Conservation (phyloP, 1,284 basidiomycete genomes). For the Kwoniella shivajii region DNA sequence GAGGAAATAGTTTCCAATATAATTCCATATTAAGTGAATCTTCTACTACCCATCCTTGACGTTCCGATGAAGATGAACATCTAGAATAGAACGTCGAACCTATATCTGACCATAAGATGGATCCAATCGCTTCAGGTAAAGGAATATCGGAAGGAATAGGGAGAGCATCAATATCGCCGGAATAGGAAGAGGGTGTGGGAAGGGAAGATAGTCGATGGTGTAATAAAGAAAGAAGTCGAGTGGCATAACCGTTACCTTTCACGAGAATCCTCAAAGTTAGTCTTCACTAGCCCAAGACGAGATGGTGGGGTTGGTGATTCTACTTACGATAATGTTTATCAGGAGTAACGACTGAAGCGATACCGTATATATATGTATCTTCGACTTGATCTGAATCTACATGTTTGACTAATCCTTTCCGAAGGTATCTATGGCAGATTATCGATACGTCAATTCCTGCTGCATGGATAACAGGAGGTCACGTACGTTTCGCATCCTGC, state of each 20-base stretch:
- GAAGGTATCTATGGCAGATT: constrained; percentile 25
- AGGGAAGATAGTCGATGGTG: constrained; percentile 23
- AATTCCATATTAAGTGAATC: constrained; percentile 20
- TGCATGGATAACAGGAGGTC: background rate
- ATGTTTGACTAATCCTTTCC: constrained; percentile 27
- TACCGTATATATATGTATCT: constrained; percentile 30
- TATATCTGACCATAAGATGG: constrained; percentile 41
- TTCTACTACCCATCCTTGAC: constrained; percentile 29
- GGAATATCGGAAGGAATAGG: background rate
- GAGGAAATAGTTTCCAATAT: constrained; percentile 25
- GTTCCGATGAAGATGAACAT: constrained; percentile 17
- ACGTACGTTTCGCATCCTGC: constrained; percentile 37
- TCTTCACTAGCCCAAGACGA: background rate
- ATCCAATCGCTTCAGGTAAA: constrained; percentile 24
- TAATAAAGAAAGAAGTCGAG: constrained; percentile 36
- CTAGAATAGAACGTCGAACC: constrained; percentile 37
- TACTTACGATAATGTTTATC: constrained; percentile 29
- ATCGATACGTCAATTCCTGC: background rate
- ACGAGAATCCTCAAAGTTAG: too few relatives aligned
- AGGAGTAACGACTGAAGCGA: constrained; percentile 42
- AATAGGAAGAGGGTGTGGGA: constrained; percentile 20
- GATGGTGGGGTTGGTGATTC: background rate
- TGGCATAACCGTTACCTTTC: constrained; percentile 41
- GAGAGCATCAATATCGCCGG: constrained; percentile 24
- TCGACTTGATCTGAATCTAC: constrained; percentile 21